Evolutionary conservation across 257 asterid genomes (phyloP), one percentile per base, ranked within the genome.

Genomic region (Plantago major): DNA sequence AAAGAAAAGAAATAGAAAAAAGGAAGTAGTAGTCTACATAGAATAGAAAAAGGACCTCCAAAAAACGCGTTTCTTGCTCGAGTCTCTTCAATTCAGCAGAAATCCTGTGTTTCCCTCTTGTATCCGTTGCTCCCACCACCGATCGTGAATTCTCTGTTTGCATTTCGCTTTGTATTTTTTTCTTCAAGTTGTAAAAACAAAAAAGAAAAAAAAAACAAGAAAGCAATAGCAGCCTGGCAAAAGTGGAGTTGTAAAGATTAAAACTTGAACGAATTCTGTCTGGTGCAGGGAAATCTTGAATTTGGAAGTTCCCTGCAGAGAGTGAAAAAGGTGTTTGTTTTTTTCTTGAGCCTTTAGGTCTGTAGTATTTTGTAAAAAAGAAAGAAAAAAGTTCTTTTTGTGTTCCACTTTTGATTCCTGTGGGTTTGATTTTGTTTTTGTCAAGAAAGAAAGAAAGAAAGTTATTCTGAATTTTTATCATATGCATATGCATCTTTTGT

Each of bases 41-140:
- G 30, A 16, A 44, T 57, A 55, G 18, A 19, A 55, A 64, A 71
- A 52, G 19, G n/a, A 89, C 98, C 95, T 92, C 95, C 80, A 92
- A 76, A 72, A 82, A 89, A 46, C 95, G 90, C 68, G 90, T 67
- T 78, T 92, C 98, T 79, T 92, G 98, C 76, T 89, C 98, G 64
- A 89, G 84, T 55, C 95, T 84, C 83, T 92, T 92, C 82, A 92
- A 73, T 84, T 92, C 95, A 63, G 95, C 97, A 43, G 89, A 79
- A 79, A 89, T 77, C 82, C 82, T 71, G 77, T 92, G 98, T 55
- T 88, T 92, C 74, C 97, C 98, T 78, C 95, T 80, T 12, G 85
- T 76, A 77, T 88, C 97, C 7, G 82, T 19, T 38, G 79, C 78
- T 17, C 80, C 88, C 46, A 65, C 76, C 38, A 49, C 79, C 79